Conservation (phyloP, 1,284 basidiomycete genomes). For the Phlebopus sp. region DNA sequence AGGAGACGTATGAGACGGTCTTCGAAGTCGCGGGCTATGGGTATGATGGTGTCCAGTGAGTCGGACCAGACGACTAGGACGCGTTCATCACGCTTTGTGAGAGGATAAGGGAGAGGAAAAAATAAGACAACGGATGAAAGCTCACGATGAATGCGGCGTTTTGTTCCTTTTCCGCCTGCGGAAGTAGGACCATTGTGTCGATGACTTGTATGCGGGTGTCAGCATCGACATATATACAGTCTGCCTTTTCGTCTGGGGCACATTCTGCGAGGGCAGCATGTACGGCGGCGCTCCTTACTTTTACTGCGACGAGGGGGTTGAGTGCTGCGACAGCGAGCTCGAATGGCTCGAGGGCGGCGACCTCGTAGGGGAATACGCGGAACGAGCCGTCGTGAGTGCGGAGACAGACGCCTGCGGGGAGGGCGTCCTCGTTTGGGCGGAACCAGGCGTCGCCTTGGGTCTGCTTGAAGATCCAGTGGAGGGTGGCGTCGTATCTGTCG, state of each 20-base stretch:
- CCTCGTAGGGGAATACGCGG: slow-evolving; percentile 72
- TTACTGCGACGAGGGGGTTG: slow-evolving; percentile 81
- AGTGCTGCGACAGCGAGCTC: slow-evolving; percentile 69
- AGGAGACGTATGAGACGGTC: slow-evolving; percentile 77
- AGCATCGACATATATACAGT: slow-evolving; percentile 58
- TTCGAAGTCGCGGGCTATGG: slow-evolving; percentile 72
- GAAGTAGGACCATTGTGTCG: slow-evolving; percentile 66
- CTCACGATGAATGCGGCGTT: slow-evolving; percentile 79
- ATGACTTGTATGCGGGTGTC: slow-evolving; percentile 73
- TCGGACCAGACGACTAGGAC: slow-evolving; percentile 80
- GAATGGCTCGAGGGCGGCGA: slow-evolving; percentile 64
- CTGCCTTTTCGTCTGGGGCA: slow-evolving; percentile 42
- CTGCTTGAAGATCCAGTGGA: slow-evolving; percentile 41
- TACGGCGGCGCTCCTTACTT: slow-evolving; percentile 74
- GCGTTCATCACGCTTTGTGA: slow-evolving; percentile 65
- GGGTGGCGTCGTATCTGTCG: slow-evolving; percentile 36
- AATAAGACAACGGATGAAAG: slow-evolving; percentile 12
- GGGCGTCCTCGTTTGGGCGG: slow-evolving; percentile 47
- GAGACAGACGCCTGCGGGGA: slow-evolving; percentile 61
- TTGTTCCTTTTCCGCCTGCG: slow-evolving; percentile 79
- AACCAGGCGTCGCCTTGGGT: slow-evolving; percentile 62
- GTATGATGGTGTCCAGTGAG: slow-evolving; percentile 66
- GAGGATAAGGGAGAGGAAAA: slow-evolving; percentile 1
- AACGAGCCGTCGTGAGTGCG: slow-evolving; percentile 62
- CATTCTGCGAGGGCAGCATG: slow-evolving; percentile 70